phyloP scores from a whole-genome alignment of 805 yeast genomes.

The Dipodascus geniculatus region DNA sequence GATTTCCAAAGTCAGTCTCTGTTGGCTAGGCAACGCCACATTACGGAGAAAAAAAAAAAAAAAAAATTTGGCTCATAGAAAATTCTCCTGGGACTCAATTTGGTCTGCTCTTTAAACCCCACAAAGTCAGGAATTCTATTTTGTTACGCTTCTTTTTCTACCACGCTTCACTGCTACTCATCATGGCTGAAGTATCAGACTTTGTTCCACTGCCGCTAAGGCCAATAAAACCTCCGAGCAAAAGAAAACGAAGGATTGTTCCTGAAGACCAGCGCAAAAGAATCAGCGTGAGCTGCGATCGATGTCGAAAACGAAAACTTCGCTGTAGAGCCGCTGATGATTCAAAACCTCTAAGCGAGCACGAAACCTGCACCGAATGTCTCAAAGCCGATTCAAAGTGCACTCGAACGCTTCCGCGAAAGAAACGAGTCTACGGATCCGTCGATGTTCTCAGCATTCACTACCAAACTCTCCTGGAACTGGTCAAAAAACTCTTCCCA shows the following conservation, averaged over 20 bases:
- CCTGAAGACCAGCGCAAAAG: neutral
- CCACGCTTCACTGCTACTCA: neutral
- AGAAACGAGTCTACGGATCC: neutral
- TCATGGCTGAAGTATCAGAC: neutral
- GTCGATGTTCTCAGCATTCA: neutral
- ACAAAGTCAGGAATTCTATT: too few relatives aligned
- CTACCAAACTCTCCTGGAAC: neutral
- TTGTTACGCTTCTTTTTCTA: neutral
- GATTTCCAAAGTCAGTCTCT: neutral
- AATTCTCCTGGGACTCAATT: too few relatives aligned
- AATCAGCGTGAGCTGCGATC: conserved; percentile 1
- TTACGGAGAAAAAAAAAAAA: neutral
- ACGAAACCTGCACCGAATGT: neutral
- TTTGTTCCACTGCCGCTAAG: neutral
- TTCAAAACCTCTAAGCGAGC: neutral
- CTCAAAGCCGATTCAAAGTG: neutral
- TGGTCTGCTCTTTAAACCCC: neutral
- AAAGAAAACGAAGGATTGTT: neutral
- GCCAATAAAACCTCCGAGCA: neutral
- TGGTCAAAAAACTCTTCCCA: neutral
- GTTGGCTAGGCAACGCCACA: neutral
- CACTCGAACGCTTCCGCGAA: neutral
- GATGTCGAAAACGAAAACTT: neutral
- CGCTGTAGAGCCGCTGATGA: neutral
- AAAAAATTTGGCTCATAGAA: neutral